A percentile compares a stretch with the other conserved stretches of the same genome.
These are phyloP conservation scores for Cyclocybe aegerita DNA, from an alignment of 768 basidiomycete species.

Conservation along the genomic window DNA sequence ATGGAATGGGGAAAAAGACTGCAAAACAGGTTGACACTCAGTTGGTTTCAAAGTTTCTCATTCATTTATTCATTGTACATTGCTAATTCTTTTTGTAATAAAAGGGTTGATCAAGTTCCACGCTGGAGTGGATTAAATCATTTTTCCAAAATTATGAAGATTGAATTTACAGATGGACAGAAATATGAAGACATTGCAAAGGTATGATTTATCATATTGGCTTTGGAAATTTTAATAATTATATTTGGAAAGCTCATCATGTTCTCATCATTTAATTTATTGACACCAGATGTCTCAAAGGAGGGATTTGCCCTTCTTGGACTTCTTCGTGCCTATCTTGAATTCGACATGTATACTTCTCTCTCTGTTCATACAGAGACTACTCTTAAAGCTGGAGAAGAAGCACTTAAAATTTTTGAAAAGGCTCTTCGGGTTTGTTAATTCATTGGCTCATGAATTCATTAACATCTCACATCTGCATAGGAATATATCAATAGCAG, in stretches of 20 bases:
- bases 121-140: constrained; percentile 26
- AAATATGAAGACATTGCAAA: constrained; percentile 16
- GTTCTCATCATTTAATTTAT: no score
- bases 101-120: constrained; percentile 2
- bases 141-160: constrained; percentile 18
- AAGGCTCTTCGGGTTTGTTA: no score
- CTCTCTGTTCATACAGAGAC: no score
- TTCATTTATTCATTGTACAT: constrained; percentile 3
- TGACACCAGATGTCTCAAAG: no score
- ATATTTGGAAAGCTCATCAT: no score
- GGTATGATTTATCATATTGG: constrained; percentile 9
- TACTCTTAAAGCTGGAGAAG: no score
- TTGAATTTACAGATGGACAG: constrained; percentile 26
- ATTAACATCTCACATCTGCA: background rate
- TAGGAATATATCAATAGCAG: constrained; percentile 6
- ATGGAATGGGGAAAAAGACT: constrained; percentile 6
- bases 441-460: no score
- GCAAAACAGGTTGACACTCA: constrained; percentile 18
- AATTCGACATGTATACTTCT: no score
- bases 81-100: background rate
- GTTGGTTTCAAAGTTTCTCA: constrained; percentile 12
- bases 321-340: no score
- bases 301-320: no score
- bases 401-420: no score
- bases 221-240: no score